A percentile compares a stretch with the other conserved stretches of the same genome.
Conservation (phyloP, 139 green algal species). For the Chlamydomonas eustigma region DNA sequence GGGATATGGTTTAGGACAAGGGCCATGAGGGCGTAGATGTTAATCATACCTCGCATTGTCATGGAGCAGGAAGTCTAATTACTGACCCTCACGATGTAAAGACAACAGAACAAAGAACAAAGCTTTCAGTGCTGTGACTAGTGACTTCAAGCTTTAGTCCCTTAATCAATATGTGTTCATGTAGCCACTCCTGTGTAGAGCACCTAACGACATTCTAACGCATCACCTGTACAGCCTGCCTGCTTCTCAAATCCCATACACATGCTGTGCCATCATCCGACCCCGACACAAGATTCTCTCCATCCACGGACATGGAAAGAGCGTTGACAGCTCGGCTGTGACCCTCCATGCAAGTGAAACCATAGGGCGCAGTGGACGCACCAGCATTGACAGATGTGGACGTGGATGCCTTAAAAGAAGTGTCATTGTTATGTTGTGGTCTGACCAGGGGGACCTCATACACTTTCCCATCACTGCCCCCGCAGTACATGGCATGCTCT, state of each 20-base stretch:
- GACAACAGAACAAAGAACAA: too few species aligned
- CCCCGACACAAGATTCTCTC: slow-evolving; percentile 54
- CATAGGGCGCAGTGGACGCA: too few species aligned
- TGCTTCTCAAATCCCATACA: slow-evolving; percentile 73
- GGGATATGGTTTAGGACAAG: too few species aligned
- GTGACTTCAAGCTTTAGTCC: too few species aligned
- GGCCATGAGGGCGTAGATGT: too few species aligned
- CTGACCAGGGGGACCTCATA: slow-evolving; percentile 63
- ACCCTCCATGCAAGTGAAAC: slow-evolving; percentile 36
- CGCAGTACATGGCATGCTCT: slow-evolving; percentile 75
- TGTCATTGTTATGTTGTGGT: not conserved
- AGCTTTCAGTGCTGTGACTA: too few species aligned
- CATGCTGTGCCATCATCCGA: slow-evolving; percentile 63
- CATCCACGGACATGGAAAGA: slow-evolving; percentile 50
- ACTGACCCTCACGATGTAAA: too few species aligned
- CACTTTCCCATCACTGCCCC: slow-evolving; percentile 68
- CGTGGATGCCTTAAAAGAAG: slow-evolving; percentile 1
- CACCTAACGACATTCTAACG: too few species aligned
- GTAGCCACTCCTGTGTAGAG: too few species aligned
- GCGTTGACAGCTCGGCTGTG: slow-evolving; percentile 53
- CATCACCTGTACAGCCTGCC: slow-evolving; percentile 57
- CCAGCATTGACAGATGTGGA: not conserved
- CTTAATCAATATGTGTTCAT: too few species aligned
- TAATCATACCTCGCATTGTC: too few species aligned
- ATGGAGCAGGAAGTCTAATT: too few species aligned